Percentiles rank a stretch among this genome's conserved stretches.
These are phyloP conservation scores for Colletotrichum spaethianum DNA, from an alignment of 2,329 filamentous ascomycete genomes.

Conservation along the genomic window DNA sequence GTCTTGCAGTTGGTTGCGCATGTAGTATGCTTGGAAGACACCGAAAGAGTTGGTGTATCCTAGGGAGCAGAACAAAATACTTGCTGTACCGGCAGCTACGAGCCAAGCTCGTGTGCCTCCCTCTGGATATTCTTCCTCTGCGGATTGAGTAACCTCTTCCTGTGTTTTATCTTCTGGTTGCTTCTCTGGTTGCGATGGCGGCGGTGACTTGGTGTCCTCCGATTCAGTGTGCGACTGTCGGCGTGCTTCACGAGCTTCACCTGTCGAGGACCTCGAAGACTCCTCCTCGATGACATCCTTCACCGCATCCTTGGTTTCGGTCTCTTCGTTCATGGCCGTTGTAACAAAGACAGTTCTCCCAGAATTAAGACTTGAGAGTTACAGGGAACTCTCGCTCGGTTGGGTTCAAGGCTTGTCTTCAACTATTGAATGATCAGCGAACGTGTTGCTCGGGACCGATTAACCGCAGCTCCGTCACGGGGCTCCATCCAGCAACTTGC, in stretches of 20 bases:
- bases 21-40: conserved; percentile 48
- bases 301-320: not conserved
- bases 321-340: not conserved
- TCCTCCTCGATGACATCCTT: conserved; percentile 1
- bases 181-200: conserved; percentile 1
- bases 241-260: conserved; percentile 1
- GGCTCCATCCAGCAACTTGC: not conserved
- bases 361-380: not conserved
- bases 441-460: not conserved
- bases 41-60: conserved; percentile 48
- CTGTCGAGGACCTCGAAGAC: not conserved
- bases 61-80: conserved; percentile 50
- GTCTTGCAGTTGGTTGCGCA: conserved; percentile 44
- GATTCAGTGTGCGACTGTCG: conserved; percentile 1
- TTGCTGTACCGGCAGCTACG: conserved; percentile 53
- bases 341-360: not conserved
- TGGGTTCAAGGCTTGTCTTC: not conserved
- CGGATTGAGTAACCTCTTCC: conserved; percentile 9
- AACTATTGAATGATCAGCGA: not conserved
- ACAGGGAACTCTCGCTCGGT: too few species aligned
- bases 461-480: not conserved
- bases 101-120: conserved; percentile 58
- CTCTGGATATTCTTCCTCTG: conserved; percentile 45
- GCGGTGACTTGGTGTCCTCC: not conserved
- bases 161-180: conserved; percentile 8